Evolutionary conservation across 164 flowering plant species (phyloP), one percentile per base, ranked within the genome.

Genomic region (Paratinospora sagittata): DNA sequence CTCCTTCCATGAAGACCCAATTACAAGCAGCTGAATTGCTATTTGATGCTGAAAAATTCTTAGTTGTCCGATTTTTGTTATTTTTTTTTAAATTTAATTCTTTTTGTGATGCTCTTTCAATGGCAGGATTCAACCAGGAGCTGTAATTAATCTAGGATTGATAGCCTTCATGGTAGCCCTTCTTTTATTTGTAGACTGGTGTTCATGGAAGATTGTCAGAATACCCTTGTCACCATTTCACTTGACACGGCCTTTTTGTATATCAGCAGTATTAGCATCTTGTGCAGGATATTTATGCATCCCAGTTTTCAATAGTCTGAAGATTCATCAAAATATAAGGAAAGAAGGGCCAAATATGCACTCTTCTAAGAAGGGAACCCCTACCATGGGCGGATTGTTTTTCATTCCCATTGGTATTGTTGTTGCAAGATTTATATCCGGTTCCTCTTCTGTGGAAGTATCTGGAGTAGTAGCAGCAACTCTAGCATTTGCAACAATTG

Each of bases 321-420:
- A 79, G 79, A 63, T 90, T 58, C 74, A 76, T 73, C 90, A 87
- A 67, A 76, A 81, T 13, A 64, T 82, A 2, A 80, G 84, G 79
- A 77, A 71, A 80, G 84, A 80, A 82, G 87, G 89, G 23, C 86
- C 91, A 47, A 33, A 23, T 47, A 67, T 68, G 69, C 88, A 86
- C 63, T 72, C 73, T 65, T 75, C 68, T 41, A 85, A 85, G 78
- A 85, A 74, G 72, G 84, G 86, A 72, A 89, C 90, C 30, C 91
- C 97, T 13, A 90, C 97, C 2, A 86, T 94, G 93, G 98, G 97
- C 71, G 97, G 98, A 57, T 64, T 94, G 57, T 90, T 90, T 81
- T 88, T 94, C 70, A 72, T 92, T 58, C 95, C 98, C 26, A 64
- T 89, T 73, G 98, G 98, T 52, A 66, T 89, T 62, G 58, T 74